Base-by-base conservation (phyloP, 177 flowering plant species). In the Telopea speciosissima region DNA sequence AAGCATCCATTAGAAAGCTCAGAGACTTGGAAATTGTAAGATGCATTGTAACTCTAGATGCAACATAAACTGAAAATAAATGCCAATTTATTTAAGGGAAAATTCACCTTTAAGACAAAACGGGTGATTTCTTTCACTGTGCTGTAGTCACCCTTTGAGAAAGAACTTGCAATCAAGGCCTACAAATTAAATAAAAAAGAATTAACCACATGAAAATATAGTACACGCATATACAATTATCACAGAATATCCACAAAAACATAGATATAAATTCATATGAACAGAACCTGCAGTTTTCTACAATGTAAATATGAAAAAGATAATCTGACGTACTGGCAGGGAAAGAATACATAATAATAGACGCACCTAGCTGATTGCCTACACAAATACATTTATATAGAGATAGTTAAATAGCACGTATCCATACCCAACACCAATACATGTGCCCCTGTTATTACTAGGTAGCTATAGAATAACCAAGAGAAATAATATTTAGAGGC, bases 111-210 rank as follows among this genome's bases (percentile, higher is more conserved):
- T 56, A 93, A 77, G 21, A 87, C 87, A 70, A 78, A 87, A 65
- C 72, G 70, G 8, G 95, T 77, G 45, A 87, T 66, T 68, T 92
- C 87, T 73, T 73, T 89, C 56, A 88, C 94, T 28, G 79, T 79
- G 36, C 65, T 76, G 81, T 85, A 88, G 75, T 93, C 90, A 61
- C 85, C 82, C 82, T 85, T 82, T 33, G 98, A 88, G 61, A 80
- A 70, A 73, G 83, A 87, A 75, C 89, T 85, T 26, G 98, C 94
- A 81, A 90, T 79, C 74, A 93, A 56, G 65, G 98, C 92, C 97
- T 93, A 79, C 60, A 66, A 63, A 73, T 62, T 28, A 45, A 54
- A 7, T 71, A 16, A 28, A 36, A 54, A 69, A 5, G 23, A 56
- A 19, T 56, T 17, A 56, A 21, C 61, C n/a, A 19, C 61, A 19